phyloP scores from a whole-genome alignment of 352 stramenopile species.

The Globisporangium emineosum region DNA sequence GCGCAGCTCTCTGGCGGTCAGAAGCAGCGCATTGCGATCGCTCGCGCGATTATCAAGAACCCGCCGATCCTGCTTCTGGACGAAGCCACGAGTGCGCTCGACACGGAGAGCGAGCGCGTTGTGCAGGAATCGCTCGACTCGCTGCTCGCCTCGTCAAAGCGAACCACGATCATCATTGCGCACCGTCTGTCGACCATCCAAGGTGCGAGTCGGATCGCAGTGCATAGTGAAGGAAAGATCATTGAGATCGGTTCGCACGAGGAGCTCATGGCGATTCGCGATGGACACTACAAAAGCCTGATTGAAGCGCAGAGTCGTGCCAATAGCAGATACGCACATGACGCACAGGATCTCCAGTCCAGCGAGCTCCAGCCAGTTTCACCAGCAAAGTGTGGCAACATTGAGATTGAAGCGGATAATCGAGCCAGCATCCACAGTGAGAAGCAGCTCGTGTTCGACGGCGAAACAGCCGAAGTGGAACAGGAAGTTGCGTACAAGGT shows the following conservation, averaged over 20 bases:
- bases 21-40: slow-evolving; percentile 90
- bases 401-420: slow-evolving; percentile 1
- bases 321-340: not conserved
- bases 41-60: slow-evolving; percentile 78
- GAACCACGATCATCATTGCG: slow-evolving; percentile 51
- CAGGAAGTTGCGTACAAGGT: not conserved
- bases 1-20: slow-evolving; percentile 87
- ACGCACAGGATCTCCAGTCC: not conserved
- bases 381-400: not conserved
- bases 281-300: slow-evolving; percentile 43
- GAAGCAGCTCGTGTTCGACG: slow-evolving; percentile 26
- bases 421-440: slow-evolving; percentile 49
- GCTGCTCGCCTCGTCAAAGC: slow-evolving; percentile 23
- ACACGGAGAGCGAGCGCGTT: slow-evolving; percentile 78
- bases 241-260: slow-evolving; percentile 92
- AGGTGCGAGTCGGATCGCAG: slow-evolving; percentile 92
- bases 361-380: not conserved
- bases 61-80: slow-evolving; percentile 83
- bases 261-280: slow-evolving; percentile 73
- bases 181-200: slow-evolving; percentile 95
- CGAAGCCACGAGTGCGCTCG: slow-evolving; percentile 19
- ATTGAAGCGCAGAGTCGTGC: slow-evolving; percentile 18
- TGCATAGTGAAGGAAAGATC: slow-evolving; percentile 89
- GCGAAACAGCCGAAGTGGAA: not conserved
- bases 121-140: slow-evolving; percentile 68